A percentile compares a stretch with the other conserved stretches of the same genome.
Conservation (phyloP, 371 early-diverging fungal species). For the Rhizomucor miehei region DNA sequence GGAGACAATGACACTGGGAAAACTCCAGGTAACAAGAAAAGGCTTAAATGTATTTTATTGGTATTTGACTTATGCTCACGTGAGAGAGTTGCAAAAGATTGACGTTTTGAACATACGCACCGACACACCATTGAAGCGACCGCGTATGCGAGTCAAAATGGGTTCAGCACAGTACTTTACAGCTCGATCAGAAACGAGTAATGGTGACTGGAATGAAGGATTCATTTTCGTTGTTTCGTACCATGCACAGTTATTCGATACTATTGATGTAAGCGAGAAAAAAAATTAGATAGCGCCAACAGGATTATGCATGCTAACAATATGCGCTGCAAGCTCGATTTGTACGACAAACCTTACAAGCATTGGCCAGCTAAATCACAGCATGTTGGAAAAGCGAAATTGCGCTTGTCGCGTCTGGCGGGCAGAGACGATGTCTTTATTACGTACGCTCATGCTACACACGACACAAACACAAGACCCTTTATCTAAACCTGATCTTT, state of each 20-base stretch:
- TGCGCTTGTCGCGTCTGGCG: slow-evolving; percentile 34
- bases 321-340: slow-evolving; percentile 9
- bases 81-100: slow-evolving; percentile 18
- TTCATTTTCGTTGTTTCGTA: slow-evolving; percentile 40
- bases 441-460: too few relatives aligned
- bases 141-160: slow-evolving; percentile 42
- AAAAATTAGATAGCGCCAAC: not conserved
- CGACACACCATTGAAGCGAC: slow-evolving; percentile 29
- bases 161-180: slow-evolving; percentile 45
- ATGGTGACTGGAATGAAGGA: slow-evolving; percentile 51
- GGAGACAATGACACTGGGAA: slow-evolving; percentile 12
- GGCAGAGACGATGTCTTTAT: slow-evolving; percentile 40
- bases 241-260: slow-evolving; percentile 45
- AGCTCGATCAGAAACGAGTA: slow-evolving; percentile 25
- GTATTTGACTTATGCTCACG: not conserved
- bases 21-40: slow-evolving; percentile 27
- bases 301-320: not conserved
- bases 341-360: slow-evolving; percentile 40
- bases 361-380: slow-evolving; percentile 31
- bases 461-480: not conserved
- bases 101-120: slow-evolving; percentile 45
- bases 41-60: too few relatives aligned
- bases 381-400: slow-evolving; percentile 46
- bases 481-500: too few relatives aligned
- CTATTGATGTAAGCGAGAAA: slow-evolving; percentile 31